Evolutionary conservation across 2,329 filamentous ascomycete genomes (phyloP).

Genomic region (Diaporthe sp.): DNA sequence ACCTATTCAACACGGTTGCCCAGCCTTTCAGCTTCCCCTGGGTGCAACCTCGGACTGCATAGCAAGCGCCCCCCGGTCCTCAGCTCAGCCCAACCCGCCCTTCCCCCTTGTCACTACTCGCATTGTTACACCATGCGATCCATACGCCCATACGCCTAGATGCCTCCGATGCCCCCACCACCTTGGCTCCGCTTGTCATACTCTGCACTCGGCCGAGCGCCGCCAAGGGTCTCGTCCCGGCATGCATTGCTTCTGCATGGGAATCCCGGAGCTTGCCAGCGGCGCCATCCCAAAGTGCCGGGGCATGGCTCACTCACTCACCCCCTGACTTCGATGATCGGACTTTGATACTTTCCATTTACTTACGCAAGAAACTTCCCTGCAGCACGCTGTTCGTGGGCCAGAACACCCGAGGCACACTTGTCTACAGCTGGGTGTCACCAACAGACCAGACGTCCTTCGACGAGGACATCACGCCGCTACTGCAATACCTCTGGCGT

Average conservation of each 20-base stretch:
- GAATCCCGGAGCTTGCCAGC: neutral
- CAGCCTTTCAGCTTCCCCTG: slow-evolving; percentile 28
- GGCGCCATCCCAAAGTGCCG: neutral
- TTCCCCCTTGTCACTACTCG: neutral
- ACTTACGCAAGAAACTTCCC: slow-evolving; percentile 2
- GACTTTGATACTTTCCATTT: neutral
- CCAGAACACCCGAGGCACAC: slow-evolving; percentile 48
- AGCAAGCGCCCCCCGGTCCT: slow-evolving; percentile 3
- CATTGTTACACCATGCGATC: neutral
- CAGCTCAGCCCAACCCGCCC: slow-evolving; percentile 15
- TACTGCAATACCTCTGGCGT: slow-evolving; percentile 50
- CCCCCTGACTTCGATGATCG: neutral
- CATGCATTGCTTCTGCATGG: slow-evolving; percentile 3
- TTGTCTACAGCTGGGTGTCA: slow-evolving; percentile 51
- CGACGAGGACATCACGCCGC: slow-evolving; percentile 49
- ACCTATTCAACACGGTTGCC: neutral
- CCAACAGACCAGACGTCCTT: slow-evolving; percentile 46
- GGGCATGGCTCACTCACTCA: neutral
- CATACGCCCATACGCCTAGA: neutral
- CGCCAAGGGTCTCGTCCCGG: slow-evolving; percentile 28
- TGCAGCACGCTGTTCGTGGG: slow-evolving; percentile 49
- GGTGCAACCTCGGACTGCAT: neutral
- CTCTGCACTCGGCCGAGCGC: slow-evolving; percentile 33
- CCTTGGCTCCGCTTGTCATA: neutral
- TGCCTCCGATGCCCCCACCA: neutral